phyloP scores from a whole-genome alignment of 352 stramenopile species.

The Paralagenidium karlingii region DNA sequence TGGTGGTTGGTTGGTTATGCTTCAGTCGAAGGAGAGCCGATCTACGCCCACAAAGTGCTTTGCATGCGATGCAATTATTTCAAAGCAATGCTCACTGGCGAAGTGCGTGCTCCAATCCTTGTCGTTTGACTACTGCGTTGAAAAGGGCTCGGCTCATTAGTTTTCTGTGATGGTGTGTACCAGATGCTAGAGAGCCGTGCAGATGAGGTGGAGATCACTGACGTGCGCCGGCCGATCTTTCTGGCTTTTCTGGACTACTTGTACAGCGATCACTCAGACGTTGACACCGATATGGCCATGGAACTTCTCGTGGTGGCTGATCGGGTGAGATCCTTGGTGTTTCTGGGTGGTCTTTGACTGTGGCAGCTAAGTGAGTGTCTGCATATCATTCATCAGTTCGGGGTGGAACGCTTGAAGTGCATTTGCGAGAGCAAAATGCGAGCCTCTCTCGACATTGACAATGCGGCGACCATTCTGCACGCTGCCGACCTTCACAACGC shows the following conservation, averaged over 20 bases:
- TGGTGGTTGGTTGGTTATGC: slow-evolving; percentile 1
- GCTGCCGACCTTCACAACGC: slow-evolving; percentile 93
- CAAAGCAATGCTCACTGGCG: slow-evolving; percentile 78
- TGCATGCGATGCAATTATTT: slow-evolving; percentile 93
- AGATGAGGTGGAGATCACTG: slow-evolving; percentile 85
- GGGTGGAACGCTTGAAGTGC: slow-evolving; percentile 78
- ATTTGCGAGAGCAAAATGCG: slow-evolving; percentile 96
- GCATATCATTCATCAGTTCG: slow-evolving; percentile 59
- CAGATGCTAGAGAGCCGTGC: slow-evolving; percentile 87
- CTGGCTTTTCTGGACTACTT: slow-evolving; percentile 92
- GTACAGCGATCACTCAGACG: slow-evolving; percentile 92
- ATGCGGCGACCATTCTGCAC: slow-evolving; percentile 94
- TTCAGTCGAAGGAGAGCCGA: slow-evolving; percentile 72
- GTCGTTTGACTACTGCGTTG: neutral
- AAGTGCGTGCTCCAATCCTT: slow-evolving; percentile 23
- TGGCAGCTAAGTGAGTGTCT: too few relatives aligned
- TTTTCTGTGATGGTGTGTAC: slow-evolving; percentile 1
- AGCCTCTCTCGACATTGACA: slow-evolving; percentile 91
- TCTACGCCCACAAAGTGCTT: slow-evolving; percentile 87
- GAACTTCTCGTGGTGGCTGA: slow-evolving; percentile 91
- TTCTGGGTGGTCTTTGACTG: neutral
- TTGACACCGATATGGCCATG: slow-evolving; percentile 86
- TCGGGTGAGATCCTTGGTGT: slow-evolving; percentile 20
- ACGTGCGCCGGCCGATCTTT: slow-evolving; percentile 88
- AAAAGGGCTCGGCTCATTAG: neutral